Evolutionary conservation across 2,329 filamentous ascomycete species (phyloP).

Genomic region (Exutisphaerella laricina): DNA sequence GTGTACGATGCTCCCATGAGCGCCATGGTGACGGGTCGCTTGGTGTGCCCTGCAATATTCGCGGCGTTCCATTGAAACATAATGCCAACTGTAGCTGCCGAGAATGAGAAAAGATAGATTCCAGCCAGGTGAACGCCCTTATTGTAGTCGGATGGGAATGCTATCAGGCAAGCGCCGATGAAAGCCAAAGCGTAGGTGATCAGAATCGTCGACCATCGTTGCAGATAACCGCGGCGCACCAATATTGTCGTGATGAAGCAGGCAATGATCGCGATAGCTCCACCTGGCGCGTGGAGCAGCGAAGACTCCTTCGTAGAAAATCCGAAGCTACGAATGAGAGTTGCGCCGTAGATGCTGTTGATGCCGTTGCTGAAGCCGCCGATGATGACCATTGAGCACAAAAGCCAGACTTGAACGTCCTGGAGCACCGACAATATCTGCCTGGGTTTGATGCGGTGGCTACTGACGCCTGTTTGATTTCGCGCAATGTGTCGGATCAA

Average conservation of each 20-base stretch:
- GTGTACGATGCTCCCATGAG: constrained; percentile 31
- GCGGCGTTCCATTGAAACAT: constrained; percentile 37
- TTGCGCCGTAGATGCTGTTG: constrained; percentile 52
- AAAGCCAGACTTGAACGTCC: constrained; percentile 53
- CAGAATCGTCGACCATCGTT: constrained; percentile 1
- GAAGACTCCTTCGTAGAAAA: constrained; percentile 33
- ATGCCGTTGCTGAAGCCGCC: constrained; percentile 49
- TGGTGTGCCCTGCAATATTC: constrained; percentile 66
- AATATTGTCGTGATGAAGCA: constrained; percentile 16
- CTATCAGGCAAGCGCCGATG: constrained; percentile 26
- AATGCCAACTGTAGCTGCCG: constrained; percentile 33
- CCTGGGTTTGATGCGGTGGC: constrained; percentile 44
- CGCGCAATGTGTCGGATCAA: constrained; percentile 39
- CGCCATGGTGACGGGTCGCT: constrained; percentile 58
- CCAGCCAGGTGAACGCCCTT: constrained; percentile 37
- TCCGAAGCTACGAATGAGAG: constrained; percentile 31
- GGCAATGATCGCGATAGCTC: constrained; percentile 46
- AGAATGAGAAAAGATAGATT: constrained; percentile 34
- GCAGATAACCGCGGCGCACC: constrained; percentile 3
- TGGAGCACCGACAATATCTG: constrained; percentile 52
- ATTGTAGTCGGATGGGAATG: constrained; percentile 29
- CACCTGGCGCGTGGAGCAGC: constrained; percentile 50
- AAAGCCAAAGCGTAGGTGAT: constrained; percentile 4
- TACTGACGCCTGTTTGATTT: constrained; percentile 42
- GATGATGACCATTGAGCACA: constrained; percentile 34